Conservation (phyloP, 768 basidiomycete genomes). For the Termitomyces sp. region DNA sequence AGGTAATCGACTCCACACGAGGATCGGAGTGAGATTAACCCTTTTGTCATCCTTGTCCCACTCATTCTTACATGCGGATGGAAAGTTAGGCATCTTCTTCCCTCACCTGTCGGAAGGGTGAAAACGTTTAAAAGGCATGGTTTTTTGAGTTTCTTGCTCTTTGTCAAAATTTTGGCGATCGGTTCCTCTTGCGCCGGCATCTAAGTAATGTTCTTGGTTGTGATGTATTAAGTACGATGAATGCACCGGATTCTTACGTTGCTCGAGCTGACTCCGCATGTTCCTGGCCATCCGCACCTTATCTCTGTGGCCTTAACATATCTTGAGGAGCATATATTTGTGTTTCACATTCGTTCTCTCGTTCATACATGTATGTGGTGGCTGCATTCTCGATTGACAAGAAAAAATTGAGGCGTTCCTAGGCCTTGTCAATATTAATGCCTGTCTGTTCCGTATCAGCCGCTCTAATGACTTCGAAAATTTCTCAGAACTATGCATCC, state of each 20-base stretch:
- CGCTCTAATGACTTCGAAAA: background rate
- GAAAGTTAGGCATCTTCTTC: conserved; percentile 1
- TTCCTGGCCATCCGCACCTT: background rate
- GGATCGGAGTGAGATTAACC: background rate
- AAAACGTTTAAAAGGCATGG: background rate
- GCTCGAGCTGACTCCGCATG: no score
- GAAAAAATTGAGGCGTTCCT: background rate
- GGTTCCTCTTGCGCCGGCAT: background rate
- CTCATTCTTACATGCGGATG: background rate
- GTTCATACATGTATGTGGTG: no score
- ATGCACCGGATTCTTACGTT: no score
- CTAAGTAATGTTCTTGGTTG: background rate
- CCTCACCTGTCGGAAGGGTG: background rate
- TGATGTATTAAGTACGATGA: background rate
- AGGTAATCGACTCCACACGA: background rate
- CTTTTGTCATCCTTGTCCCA: conserved; percentile 2
- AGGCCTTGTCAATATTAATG: background rate
- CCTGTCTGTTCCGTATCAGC: background rate
- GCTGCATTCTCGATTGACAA: background rate
- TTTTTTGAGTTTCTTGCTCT: background rate
- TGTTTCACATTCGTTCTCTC: background rate
- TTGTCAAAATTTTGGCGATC: background rate
- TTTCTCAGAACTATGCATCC: background rate
- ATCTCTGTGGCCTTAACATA: background rate
- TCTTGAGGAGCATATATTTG: background rate